These are phyloP conservation scores for Irpex sp. DNA, from an alignment of 1,284 basidiomycete species.

Conservation along the genomic window DNA sequence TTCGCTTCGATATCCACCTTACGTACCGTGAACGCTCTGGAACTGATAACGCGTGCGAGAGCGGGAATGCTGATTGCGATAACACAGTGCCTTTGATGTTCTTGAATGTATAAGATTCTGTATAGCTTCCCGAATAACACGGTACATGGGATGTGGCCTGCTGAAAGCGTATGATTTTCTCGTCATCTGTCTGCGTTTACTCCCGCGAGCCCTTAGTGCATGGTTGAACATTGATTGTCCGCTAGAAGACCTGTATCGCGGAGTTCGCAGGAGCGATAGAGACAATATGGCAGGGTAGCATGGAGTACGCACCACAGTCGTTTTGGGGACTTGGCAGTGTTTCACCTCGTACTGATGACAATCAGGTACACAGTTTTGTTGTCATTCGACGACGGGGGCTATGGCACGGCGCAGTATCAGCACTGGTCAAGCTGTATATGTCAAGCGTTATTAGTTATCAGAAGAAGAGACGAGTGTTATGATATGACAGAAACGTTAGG, in stretches of 20 bases:
- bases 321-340: neutral
- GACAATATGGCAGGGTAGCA: neutral
- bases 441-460: neutral
- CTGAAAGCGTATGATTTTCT: neutral
- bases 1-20: neutral
- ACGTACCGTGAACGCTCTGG: neutral
- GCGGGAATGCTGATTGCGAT: neutral
- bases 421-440: no score
- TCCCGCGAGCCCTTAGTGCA: neutral
- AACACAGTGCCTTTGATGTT: neutral
- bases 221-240: neutral
- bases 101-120: neutral
- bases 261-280: neutral
- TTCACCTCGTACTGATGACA: no score
- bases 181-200: neutral
- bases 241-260: neutral
- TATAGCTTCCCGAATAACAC: neutral
- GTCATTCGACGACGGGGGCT: no score
- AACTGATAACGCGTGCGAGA: neutral
- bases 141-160: neutral
- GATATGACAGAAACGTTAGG: neutral
- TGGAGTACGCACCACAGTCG: neutral
- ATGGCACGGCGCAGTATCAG: no score
- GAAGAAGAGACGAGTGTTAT: neutral
- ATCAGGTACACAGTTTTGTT: no score